Conservation (phyloP, 352 stramenopile species). For the Phytopythium chamaehyphon region DNA sequence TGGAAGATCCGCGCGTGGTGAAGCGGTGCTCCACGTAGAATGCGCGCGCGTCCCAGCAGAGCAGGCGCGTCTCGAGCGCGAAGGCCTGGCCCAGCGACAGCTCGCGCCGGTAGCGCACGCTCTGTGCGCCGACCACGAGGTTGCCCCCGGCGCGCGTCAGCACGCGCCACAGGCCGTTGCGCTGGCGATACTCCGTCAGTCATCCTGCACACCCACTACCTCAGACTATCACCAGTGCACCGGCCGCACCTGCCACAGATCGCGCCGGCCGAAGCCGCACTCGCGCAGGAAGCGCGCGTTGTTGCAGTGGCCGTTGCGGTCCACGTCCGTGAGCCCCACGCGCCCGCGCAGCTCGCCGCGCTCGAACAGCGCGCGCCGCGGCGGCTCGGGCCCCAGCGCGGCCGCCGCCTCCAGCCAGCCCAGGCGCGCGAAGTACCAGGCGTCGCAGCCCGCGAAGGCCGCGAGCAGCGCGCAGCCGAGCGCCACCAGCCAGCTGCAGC, state of each 20-base stretch:
- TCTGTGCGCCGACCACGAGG: conserved; percentile 78
- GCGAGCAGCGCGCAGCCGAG: conserved; percentile 34
- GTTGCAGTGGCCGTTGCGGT: conserved; percentile 86
- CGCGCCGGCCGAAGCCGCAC: conserved; percentile 70
- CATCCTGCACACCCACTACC: too few relatives aligned
- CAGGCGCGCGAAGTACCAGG: conserved; percentile 79
- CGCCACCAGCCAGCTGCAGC: conserved; percentile 16
- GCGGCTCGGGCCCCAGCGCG: conserved; percentile 11
- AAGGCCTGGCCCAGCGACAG: conserved; percentile 67
- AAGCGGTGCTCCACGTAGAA: conserved; percentile 89
- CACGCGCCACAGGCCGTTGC: conserved; percentile 74
- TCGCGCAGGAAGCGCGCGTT: conserved; percentile 84
- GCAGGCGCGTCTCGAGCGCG: conserved; percentile 63
- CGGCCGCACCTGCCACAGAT: conserved; percentile 74
- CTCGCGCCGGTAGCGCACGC: conserved; percentile 78
- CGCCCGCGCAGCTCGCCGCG: conserved; percentile 39
- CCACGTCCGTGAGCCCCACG: conserved; percentile 62
- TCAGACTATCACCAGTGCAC: not conserved
- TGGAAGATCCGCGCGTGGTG: conserved; percentile 32
- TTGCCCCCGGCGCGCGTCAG: conserved; percentile 53
- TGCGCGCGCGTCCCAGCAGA: conserved; percentile 76
- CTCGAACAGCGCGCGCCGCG: conserved; percentile 46
- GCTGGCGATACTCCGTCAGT: conserved; percentile 17
- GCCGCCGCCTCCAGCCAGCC: conserved; percentile 20
- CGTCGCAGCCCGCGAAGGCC: conserved; percentile 65